phyloP scores from a whole-genome alignment of 345 rosid species.

The Anastatica hierochuntica region DNA sequence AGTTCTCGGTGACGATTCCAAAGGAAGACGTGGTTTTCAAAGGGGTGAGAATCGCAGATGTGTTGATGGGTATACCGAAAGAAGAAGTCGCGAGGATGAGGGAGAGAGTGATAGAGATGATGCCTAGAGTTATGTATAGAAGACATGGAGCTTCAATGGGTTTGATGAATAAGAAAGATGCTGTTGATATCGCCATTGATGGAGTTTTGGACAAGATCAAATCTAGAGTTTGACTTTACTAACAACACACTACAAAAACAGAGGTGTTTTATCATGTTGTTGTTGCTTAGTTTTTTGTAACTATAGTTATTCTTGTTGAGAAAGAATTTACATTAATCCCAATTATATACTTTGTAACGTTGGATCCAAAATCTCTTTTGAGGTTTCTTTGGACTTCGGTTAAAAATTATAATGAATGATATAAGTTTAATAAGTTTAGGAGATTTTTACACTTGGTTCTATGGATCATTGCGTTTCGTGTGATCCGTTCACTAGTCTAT shows the following conservation, averaged over 20 bases:
- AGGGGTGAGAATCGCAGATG: conserved; percentile 58
- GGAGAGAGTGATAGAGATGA: conserved; percentile 52
- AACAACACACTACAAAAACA: conserved; percentile 6
- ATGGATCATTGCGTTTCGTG: no score
- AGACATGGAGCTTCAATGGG: conserved; percentile 68
- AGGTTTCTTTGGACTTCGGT: neutral
- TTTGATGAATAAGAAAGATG: conserved; percentile 57
- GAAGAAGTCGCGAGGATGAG: conserved; percentile 60
- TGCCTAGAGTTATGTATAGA: conserved; percentile 67
- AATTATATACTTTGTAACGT: neutral
- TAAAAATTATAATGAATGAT: no score
- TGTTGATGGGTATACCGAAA: conserved; percentile 54
- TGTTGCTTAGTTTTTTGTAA: neutral
- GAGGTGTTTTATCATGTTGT: neutral
- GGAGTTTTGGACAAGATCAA: conserved; percentile 48
- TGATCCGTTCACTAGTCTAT: no score
- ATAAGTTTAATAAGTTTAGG: no score
- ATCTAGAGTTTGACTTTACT: conserved; percentile 28
- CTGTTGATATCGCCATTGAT: conserved; percentile 78
- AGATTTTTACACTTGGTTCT: no score
- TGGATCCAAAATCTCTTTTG: neutral
- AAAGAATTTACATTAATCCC: neutral
- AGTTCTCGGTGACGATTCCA: conserved; percentile 56
- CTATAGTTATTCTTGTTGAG: conserved; percentile 1
- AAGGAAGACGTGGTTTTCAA: conserved; percentile 80